These are phyloP conservation scores for Mucor racemosus DNA, from an alignment of 371 early-diverging fungal species.

Conservation along the genomic window DNA sequence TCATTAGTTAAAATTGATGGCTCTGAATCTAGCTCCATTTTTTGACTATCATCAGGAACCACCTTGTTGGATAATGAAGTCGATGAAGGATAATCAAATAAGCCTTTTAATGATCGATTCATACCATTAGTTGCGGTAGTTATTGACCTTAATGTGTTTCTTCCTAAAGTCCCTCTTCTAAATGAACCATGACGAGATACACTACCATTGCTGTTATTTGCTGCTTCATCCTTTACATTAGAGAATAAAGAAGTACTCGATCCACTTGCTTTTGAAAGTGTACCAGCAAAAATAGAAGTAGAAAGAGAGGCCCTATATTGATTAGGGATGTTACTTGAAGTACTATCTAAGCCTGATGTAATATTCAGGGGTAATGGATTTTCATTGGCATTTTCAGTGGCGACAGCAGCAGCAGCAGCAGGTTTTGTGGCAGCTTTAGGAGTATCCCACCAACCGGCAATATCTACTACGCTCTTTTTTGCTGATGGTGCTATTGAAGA, in stretches of 20 bases:
- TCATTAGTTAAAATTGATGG: background rate
- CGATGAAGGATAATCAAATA: slow-evolving; percentile 27
- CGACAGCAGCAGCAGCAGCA: background rate
- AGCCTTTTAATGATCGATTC: slow-evolving; percentile 21
- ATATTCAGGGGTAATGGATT: slow-evolving; percentile 12
- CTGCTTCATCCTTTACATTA: background rate
- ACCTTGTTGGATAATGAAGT: slow-evolving; percentile 16
- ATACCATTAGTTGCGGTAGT: slow-evolving; percentile 25
- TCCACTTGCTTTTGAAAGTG: slow-evolving; percentile 16
- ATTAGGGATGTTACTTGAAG: slow-evolving; percentile 1
- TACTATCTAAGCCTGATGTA: slow-evolving; percentile 11
- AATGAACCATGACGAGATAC: slow-evolving; percentile 19
- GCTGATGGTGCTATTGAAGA: background rate
- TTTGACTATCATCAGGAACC: slow-evolving; percentile 28
- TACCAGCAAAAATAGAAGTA: slow-evolving; percentile 22
- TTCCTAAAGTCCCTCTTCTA: slow-evolving; percentile 25
- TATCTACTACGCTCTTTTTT: slow-evolving; percentile 19
- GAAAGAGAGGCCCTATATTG: slow-evolving; percentile 31
- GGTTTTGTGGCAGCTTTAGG: slow-evolving; percentile 7
- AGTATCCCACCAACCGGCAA: slow-evolving; percentile 29
- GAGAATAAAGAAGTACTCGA: background rate
- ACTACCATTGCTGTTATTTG: background rate
- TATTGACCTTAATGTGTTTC: slow-evolving; percentile 24
- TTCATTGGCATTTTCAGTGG: background rate
- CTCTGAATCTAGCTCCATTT: slow-evolving; percentile 24